Evolutionary conservation across 2,329 filamentous ascomycete genomes (phyloP), one percentile per base, ranked within the genome.

Genomic region (Penicillium sp.): DNA sequence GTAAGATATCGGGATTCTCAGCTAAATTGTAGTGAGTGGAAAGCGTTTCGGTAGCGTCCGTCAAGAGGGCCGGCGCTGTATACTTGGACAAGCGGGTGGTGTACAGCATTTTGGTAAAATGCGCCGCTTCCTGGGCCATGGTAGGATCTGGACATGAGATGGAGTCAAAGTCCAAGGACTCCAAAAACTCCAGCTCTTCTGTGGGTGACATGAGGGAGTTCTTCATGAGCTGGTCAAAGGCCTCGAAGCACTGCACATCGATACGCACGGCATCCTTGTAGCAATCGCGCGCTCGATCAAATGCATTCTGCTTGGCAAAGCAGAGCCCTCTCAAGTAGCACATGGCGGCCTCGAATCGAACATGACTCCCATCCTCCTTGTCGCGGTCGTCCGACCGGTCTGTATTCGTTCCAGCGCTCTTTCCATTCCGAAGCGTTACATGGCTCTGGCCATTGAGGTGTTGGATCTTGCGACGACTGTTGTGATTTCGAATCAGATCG

Each of bases 191-290:
- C 80, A 91, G 88, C 66, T 96, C 90, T 68, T 96, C 90, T 33
- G 88, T 84, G 0, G 90, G 90, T 24, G 82, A 82, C 81, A 98
- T 86, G 52, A 98, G 78, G 18, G 88, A 88, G 72, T 98, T 98
- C 72, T 90, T 89, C 84, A 97, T 96, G 47, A 98, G 80, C 73
- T 97, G 90, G 61, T 96, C 90, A 64, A 98, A 97, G 0, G 93
- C 93, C 70, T 98, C 93, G 65, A 95, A 97, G 71, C 93, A 98
- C 68, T 95, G 90, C 3, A 97, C 90, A 65, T 98, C 93, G 63
- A 98, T 96, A 52, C 88, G 83, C 39, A 97, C 90, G 2, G 93
- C 93, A 61, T 95, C 89, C 73, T 96, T 97, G 77, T 97, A 98
- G 73, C 93, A 97, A 62, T 97, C 90, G 68, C 96, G 96, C 45